These are phyloP conservation scores for Podila clonocystis DNA, from an alignment of 192 early-diverging fungal species.

Conservation along the genomic window DNA sequence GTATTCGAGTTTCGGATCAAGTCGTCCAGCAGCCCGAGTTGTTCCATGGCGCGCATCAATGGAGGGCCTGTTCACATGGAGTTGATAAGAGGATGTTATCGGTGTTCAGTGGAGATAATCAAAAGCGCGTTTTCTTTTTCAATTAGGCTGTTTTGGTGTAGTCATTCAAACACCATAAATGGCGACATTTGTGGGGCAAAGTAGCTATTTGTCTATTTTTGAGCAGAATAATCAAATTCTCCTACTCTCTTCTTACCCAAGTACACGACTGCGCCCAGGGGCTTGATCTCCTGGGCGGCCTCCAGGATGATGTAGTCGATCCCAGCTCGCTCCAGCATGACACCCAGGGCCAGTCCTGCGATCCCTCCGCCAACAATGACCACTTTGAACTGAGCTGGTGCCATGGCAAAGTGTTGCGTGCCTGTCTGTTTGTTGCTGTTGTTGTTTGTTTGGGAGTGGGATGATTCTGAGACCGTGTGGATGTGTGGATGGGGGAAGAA, in stretches of 20 bases:
- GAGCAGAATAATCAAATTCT: neutral
- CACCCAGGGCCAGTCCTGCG: constrained; percentile 11
- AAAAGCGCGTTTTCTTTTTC: no score
- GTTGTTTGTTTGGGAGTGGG: neutral
- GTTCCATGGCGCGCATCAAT: constrained; percentile 10
- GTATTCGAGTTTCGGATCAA: constrained; percentile 3
- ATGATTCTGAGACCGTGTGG: neutral
- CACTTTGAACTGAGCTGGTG: constrained; percentile 8
- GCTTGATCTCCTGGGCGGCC: neutral
- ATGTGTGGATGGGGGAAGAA: neutral
- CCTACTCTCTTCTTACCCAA: neutral
- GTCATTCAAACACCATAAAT: no score
- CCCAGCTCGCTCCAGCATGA: constrained; percentile 9
- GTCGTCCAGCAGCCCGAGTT: constrained; percentile 21
- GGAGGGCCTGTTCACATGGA: neutral
- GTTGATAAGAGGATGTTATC: neutral
- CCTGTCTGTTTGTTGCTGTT: neutral
- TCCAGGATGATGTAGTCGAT: constrained; percentile 23
- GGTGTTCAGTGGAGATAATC: neutral
- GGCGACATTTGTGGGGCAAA: neutral
- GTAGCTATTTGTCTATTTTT: neutral
- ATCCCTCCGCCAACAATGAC: constrained; percentile 23
- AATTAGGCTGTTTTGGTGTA: no score
- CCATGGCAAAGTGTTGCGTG: neutral
- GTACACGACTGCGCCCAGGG: constrained; percentile 3